A percentile compares a stretch with the other conserved stretches of the same genome.
phyloP scores from a whole-genome alignment of 768 basidiomycete species.

The Leccinum uliginosum region DNA sequence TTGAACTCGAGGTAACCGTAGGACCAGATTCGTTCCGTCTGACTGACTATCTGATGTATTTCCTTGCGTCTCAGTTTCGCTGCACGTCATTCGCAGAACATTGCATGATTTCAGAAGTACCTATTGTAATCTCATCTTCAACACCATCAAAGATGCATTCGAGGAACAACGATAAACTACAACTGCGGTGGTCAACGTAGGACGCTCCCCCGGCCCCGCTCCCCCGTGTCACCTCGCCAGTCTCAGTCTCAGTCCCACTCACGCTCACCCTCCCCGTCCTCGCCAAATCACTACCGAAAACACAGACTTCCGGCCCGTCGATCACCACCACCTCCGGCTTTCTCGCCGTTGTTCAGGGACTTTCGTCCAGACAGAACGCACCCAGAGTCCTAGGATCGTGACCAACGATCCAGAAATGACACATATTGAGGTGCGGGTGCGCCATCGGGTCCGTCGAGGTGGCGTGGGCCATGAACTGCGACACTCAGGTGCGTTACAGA shows the following conservation, averaged over 20 bases:
- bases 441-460: conserved; percentile 8
- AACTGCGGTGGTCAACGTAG: no score
- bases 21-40: no score
- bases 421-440: conserved; percentile 13
- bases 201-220: conserved; percentile 19
- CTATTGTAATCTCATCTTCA: no score
- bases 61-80: no score
- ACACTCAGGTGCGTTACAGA: conserved; percentile 8
- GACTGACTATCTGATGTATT: no score
- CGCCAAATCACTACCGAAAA: conserved; percentile 30
- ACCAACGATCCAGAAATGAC: conserved; percentile 33
- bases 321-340: conserved; percentile 33
- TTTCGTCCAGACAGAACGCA: conserved; percentile 32
- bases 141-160: no score
- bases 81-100: no score
- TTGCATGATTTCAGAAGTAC: no score
- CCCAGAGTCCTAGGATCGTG: conserved; percentile 34
- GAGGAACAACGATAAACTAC: no score
- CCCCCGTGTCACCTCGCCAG: conserved; percentile 19
- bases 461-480: conserved; percentile 3
- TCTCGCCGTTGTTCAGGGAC: conserved; percentile 38
- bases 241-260: conserved; percentile 38
- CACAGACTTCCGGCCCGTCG: conserved; percentile 34
- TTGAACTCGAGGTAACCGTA: no score
- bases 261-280: conserved; percentile 37